Conservation (phyloP, 768 basidiomycete species). For the Leccinellum luteum region DNA sequence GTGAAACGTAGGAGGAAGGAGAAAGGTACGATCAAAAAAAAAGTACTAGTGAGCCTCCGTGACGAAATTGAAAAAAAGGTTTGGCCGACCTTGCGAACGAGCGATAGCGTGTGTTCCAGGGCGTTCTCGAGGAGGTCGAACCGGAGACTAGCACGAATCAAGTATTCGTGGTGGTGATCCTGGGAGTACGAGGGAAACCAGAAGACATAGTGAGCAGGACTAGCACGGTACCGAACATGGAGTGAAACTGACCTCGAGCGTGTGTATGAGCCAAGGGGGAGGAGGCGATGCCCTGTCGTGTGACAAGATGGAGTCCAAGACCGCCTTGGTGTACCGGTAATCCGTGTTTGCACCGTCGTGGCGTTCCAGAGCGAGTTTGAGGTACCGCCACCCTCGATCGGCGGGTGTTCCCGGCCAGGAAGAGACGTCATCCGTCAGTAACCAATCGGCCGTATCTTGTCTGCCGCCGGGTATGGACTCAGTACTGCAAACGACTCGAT, state of each 20-base stretch:
- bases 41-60: constrained; percentile 3
- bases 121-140: constrained; percentile 81
- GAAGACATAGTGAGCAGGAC: not conserved
- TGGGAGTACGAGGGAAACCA: constrained; percentile 2
- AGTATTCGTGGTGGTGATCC: constrained; percentile 78
- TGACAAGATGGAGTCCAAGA: constrained; percentile 73
- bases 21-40: constrained; percentile 5
- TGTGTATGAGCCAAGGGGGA: constrained; percentile 82
- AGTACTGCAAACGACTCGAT: not conserved
- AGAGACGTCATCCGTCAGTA: constrained; percentile 73
- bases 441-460: constrained; percentile 75
- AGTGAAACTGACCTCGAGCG: constrained; percentile 55
- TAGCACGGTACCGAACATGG: not conserved
- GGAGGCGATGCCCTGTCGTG: constrained; percentile 57
- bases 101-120: constrained; percentile 63
- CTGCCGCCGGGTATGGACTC: constrained; percentile 37
- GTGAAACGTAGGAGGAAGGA: constrained; percentile 1
- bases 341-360: constrained; percentile 74
- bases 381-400: constrained; percentile 84
- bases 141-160: constrained; percentile 74
- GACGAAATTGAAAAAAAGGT: not conserved
- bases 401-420: constrained; percentile 82
- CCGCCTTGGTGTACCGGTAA: constrained; percentile 72
- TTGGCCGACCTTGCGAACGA: constrained; percentile 67
- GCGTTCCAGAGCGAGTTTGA: constrained; percentile 74